These are phyloP conservation scores for Chytriomyces confervae DNA, from an alignment of 192 early-diverging fungal species.

Conservation along the genomic window DNA sequence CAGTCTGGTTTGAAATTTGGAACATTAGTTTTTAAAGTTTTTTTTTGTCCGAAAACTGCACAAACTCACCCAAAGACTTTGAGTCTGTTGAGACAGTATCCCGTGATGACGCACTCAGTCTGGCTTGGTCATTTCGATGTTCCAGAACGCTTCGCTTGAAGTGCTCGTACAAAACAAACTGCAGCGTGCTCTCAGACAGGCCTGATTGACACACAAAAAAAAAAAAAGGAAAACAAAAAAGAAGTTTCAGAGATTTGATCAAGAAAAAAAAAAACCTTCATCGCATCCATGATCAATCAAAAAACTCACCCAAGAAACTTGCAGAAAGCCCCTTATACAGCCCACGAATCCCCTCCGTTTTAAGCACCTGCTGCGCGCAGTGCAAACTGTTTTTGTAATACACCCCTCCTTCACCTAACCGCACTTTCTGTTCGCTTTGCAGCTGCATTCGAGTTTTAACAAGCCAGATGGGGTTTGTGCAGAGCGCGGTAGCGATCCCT, in stretches of 20 bases:
- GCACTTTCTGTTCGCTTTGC: constrained; percentile 52
- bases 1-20: constrained; percentile 55
- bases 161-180: constrained; percentile 96
- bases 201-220: constrained; percentile 56
- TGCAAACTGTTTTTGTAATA: constrained; percentile 81
- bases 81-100: background rate
- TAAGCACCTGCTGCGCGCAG: constrained; percentile 70
- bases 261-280: too few relatives aligned
- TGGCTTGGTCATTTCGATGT: background rate
- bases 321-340: constrained; percentile 93
- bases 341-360: constrained; percentile 80
- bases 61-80: constrained; percentile 5
- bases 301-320: constrained; percentile 72
- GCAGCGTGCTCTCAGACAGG: constrained; percentile 86
- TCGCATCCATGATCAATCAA: background rate
- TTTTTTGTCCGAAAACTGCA: background rate
- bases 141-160: constrained; percentile 67
- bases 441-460: constrained; percentile 96
- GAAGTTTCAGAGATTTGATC: background rate
- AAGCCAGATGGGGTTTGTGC: constrained; percentile 98
- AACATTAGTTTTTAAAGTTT: constrained; percentile 15
- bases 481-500: constrained; percentile 75
- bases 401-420: background rate
- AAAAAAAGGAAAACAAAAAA: background rate
- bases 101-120: background rate